Percentiles rank a stretch among this genome's conserved stretches.
These are phyloP conservation scores for Allantophomopsis cytisporea DNA, from an alignment of 2,329 filamentous ascomycete species.

Conservation along the genomic window DNA sequence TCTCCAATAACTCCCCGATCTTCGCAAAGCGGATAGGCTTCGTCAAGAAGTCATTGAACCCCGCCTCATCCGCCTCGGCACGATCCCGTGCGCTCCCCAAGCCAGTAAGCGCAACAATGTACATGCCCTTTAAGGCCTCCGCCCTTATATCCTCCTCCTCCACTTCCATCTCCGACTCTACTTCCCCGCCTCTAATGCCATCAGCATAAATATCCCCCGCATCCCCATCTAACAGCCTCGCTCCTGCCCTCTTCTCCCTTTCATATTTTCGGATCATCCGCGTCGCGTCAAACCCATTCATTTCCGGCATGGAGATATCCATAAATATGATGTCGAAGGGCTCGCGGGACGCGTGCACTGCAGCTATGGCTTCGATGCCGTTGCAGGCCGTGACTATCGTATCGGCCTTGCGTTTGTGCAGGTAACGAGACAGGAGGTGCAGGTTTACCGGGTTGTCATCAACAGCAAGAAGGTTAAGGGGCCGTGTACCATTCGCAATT, in stretches of 20 bases:
- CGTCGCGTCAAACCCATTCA: constrained; percentile 35
- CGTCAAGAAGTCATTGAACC: constrained; percentile 39
- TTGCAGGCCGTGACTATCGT: constrained; percentile 24
- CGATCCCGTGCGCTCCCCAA: constrained; percentile 31
- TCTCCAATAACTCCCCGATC: constrained; percentile 2
- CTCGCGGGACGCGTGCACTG: constrained; percentile 17
- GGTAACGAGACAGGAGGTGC: constrained; percentile 19
- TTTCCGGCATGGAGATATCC: constrained; percentile 41
- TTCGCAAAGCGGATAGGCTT: constrained; percentile 26
- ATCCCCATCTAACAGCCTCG: neutral
- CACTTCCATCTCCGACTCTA: constrained; percentile 7
- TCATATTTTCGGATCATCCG: constrained; percentile 31
- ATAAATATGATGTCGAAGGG: constrained; percentile 30
- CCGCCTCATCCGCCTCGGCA: constrained; percentile 32
- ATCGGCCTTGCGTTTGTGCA: constrained; percentile 22
- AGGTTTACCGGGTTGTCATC: constrained; percentile 26
- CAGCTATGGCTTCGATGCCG: constrained; percentile 29
- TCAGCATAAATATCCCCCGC: neutral
- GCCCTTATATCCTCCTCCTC: neutral
- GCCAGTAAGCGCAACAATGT: constrained; percentile 36
- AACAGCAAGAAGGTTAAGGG: constrained; percentile 18
- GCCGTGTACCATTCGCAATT: neutral
- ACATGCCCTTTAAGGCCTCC: constrained; percentile 6
- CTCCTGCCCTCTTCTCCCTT: constrained; percentile 10
- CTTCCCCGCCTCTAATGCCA: constrained; percentile 10